Conservation (phyloP, 1,139 yeast genomes). For the Pichia sp. region DNA sequence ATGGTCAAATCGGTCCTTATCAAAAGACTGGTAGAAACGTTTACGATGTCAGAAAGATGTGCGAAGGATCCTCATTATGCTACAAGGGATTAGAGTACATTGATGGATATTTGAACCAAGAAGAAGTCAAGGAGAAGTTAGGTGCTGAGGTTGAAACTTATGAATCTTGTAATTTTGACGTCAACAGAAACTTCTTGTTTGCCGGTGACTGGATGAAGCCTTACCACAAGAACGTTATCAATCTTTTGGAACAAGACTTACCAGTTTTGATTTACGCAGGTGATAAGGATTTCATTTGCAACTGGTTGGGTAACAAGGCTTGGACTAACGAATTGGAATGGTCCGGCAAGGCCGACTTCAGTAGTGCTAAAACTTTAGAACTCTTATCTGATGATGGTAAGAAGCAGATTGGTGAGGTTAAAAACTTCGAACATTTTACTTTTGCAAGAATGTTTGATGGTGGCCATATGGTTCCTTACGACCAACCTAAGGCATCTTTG, state of each 20-base stretch:
- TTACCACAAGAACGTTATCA: constrained; percentile 55
- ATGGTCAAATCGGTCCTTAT: constrained; percentile 78
- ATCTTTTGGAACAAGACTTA: constrained; percentile 48
- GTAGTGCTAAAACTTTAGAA: constrained; percentile 37
- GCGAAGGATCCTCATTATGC: constrained; percentile 77
- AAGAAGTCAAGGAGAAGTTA: constrained; percentile 66
- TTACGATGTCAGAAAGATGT: constrained; percentile 84
- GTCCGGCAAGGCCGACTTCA: constrained; percentile 54
- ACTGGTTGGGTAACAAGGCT: constrained; percentile 85
- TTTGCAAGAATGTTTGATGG: constrained; percentile 63
- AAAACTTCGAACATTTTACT: constrained; percentile 53
- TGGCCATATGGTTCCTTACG: constrained; percentile 62
- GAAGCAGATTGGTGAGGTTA: constrained; percentile 52
- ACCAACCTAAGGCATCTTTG: constrained; percentile 45
- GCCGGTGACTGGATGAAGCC: constrained; percentile 95
- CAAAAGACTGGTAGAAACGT: constrained; percentile 88
- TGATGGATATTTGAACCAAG: constrained; percentile 64
- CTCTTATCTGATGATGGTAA: constrained; percentile 38
- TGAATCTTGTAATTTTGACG: constrained; percentile 81
- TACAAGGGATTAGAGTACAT: constrained; percentile 67
- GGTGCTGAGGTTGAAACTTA: constrained; percentile 89
- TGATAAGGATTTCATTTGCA: constrained; percentile 81
- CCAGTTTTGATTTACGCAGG: constrained; percentile 81
- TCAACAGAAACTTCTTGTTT: constrained; percentile 75
- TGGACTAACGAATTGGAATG: constrained; percentile 71